Percentiles rank a stretch among this genome's conserved stretches.
Evolutionary conservation across 2,329 filamentous ascomycete species (phyloP).

Genomic region (Leptographium procerum): DNA sequence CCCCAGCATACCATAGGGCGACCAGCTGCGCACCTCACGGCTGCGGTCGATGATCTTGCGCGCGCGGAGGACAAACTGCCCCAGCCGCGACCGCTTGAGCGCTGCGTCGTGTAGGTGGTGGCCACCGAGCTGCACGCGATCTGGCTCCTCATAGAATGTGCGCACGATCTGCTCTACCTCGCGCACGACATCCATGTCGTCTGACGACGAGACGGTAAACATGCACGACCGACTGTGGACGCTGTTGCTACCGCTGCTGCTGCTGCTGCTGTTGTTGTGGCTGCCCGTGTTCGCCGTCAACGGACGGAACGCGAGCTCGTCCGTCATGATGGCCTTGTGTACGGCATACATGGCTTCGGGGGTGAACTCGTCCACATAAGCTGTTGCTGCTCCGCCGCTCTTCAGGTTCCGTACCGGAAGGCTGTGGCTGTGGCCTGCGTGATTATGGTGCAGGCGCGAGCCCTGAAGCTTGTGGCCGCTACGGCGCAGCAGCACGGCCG

Average conservation of each 20-base stretch:
- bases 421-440: neutral
- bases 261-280: constrained; percentile 13
- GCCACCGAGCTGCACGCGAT: constrained; percentile 11
- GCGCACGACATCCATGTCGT: constrained; percentile 40
- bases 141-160: constrained; percentile 33
- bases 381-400: constrained; percentile 4
- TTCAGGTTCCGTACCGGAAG: constrained; percentile 2
- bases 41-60: constrained; percentile 38
- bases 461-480: neutral
- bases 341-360: constrained; percentile 54
- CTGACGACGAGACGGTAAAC: constrained; percentile 49
- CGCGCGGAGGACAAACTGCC: constrained; percentile 38
- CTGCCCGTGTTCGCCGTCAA: constrained; percentile 24
- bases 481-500: constrained; percentile 27
- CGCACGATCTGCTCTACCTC: constrained; percentile 41
- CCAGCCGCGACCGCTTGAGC: constrained; percentile 18
- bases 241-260: neutral
- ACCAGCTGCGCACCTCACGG: constrained; percentile 36
- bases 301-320: constrained; percentile 50
- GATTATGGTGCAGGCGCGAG: neutral
- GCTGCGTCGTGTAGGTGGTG: constrained; percentile 13
- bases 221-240: constrained; percentile 37
- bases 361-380: constrained; percentile 24
- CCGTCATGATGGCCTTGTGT: constrained; percentile 49
- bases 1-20: constrained; percentile 37